Evolutionary conservation across 1,139 yeast genomes (phyloP).

Genomic region (Meyerozyma sp.): DNA sequence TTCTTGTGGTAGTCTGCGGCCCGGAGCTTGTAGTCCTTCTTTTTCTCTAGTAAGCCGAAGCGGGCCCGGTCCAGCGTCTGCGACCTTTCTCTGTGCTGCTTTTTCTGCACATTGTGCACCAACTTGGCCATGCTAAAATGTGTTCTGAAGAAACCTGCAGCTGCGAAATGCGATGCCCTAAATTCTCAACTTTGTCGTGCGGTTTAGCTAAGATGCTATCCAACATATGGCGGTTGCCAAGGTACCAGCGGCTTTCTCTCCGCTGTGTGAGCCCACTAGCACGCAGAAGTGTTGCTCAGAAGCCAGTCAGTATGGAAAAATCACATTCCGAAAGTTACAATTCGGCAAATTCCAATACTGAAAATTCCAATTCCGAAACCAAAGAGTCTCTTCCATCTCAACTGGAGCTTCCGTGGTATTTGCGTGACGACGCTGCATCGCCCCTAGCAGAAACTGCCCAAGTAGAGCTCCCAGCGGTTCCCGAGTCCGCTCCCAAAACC

Average conservation of each 20-base stretch:
- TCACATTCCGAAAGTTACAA: too few relatives aligned
- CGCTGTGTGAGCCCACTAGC: background rate
- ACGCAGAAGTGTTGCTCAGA: background rate
- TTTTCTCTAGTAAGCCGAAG: constrained; percentile 86
- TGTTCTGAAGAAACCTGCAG: background rate
- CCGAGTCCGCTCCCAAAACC: constrained; percentile 49
- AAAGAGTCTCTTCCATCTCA: background rate
- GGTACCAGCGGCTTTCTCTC: background rate
- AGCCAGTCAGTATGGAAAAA: too few relatives aligned
- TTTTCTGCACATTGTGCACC: constrained; percentile 88
- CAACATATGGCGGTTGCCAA: background rate
- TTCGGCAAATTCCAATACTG: too few relatives aligned
- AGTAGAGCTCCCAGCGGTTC: constrained; percentile 43
- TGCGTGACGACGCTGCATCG: constrained; percentile 48
- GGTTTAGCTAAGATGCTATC: background rate
- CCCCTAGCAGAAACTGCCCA: constrained; percentile 23
- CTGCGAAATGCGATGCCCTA: background rate
- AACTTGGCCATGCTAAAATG: constrained; percentile 62
- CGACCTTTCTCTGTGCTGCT: constrained; percentile 91
- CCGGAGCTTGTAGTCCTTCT: constrained; percentile 86
- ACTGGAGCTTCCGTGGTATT: constrained; percentile 52
- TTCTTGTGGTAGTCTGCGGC: constrained; percentile 87
- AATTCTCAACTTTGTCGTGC: background rate
- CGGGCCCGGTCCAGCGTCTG: constrained; percentile 71
- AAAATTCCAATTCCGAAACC: too few relatives aligned